Conservation (phyloP, 352 stramenopile genomes). For the Paralagenidium karlingii region DNA sequence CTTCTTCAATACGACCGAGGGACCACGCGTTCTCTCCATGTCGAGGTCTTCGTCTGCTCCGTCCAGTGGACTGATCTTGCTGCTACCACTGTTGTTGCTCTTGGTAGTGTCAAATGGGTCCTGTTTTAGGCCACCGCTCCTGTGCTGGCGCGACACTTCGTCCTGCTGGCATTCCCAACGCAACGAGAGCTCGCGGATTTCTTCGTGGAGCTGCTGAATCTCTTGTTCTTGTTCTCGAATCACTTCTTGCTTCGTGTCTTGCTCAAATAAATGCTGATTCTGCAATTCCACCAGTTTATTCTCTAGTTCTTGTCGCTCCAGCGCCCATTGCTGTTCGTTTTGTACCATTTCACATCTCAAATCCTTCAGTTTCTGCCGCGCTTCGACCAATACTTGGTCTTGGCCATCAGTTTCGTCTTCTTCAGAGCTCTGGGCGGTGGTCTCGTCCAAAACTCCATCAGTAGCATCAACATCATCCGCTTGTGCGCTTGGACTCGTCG, state of each 20-base stretch:
- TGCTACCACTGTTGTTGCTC: no score
- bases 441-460: conserved; percentile 3
- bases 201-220: conserved; percentile 15
- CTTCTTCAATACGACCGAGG: conserved; percentile 1
- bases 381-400: background rate
- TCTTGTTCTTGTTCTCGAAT: conserved; percentile 52
- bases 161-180: conserved; percentile 2
- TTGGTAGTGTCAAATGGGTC: no score
- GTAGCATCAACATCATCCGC: background rate
- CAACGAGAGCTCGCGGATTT: conserved; percentile 6
- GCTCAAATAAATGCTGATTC: conserved; percentile 20
- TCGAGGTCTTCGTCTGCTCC: conserved; percentile 1
- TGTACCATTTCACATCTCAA: no score
- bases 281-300: conserved; percentile 16
- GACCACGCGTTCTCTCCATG: background rate
- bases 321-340: no score
- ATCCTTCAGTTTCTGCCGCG: background rate
- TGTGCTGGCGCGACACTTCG: conserved; percentile 1
- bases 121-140: no score
- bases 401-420: background rate
- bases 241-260: conserved; percentile 38
- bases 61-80: background rate
- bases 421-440: background rate
- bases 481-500: conserved; percentile 1
- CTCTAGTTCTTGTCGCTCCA: conserved; percentile 16